phyloP scores from a whole-genome alignment of 2,329 filamentous ascomycete genomes.

The Phoma herbarum region DNA sequence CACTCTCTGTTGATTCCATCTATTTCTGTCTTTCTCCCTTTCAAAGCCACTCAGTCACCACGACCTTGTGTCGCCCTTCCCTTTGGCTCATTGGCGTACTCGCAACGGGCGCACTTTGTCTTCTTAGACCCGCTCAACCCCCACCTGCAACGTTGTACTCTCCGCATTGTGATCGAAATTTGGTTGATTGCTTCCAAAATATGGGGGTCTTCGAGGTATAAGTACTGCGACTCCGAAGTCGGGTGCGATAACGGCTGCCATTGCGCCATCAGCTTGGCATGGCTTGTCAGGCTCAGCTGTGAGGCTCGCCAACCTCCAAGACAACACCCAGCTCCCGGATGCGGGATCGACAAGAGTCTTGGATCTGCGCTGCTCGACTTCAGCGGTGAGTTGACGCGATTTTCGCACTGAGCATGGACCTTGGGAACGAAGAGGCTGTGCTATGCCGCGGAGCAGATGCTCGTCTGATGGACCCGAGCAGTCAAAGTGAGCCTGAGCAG shows the following conservation, averaged over 20 bases:
- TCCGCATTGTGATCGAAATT: neutral
- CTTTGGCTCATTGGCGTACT: neutral
- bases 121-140: too few relatives aligned
- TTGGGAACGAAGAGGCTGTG: neutral
- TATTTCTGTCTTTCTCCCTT: conserved; percentile 14
- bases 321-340: neutral
- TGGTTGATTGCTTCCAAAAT: neutral
- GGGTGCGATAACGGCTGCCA: conserved; percentile 20
- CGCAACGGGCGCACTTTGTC: too few relatives aligned
- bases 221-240: conserved; percentile 20
- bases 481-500: neutral
- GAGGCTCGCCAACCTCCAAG: conserved; percentile 16
- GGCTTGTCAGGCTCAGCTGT: conserved; percentile 21
- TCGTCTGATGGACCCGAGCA: neutral
- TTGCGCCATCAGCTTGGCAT: conserved; percentile 23
- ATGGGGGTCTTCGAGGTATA: conserved; percentile 12
- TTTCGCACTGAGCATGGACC: neutral
- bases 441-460: neutral
- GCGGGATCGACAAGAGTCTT: conserved; percentile 11
- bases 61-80: neutral
- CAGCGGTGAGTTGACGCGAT: neutral
- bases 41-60: neutral
- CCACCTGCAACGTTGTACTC: neutral
- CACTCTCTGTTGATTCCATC: neutral
- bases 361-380: neutral